These are phyloP conservation scores for Pseudoneurospora amorphoporcata DNA, from an alignment of 495 filamentous ascomycete genomes.

Conservation along the genomic window DNA sequence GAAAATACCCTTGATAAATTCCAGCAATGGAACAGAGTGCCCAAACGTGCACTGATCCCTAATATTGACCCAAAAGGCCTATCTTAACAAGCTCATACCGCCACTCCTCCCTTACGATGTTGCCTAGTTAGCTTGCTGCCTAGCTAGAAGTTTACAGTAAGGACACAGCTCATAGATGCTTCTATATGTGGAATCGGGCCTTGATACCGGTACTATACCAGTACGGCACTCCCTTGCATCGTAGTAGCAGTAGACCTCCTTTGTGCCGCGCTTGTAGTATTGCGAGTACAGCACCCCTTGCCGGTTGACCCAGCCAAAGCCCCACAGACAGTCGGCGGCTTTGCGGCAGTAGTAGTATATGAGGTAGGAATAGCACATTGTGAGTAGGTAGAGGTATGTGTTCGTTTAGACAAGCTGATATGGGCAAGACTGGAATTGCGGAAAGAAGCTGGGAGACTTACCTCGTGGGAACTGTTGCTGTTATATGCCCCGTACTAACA, in stretches of 20 bases:
- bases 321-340: too few relatives aligned
- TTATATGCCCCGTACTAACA: not conserved
- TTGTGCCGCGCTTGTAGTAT: too few relatives aligned
- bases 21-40: not conserved
- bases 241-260: too few relatives aligned
- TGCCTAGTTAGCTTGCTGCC: too few relatives aligned
- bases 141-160: not conserved
- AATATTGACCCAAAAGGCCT: not conserved
- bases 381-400: not conserved
- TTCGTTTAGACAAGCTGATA: not conserved
- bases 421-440: not conserved
- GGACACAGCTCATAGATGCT: not conserved
- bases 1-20: not conserved
- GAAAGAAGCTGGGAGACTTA: not conserved
- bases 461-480: not conserved
- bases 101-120: too few relatives aligned
- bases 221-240: too few relatives aligned
- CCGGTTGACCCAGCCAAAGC: too few relatives aligned
- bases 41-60: not conserved
- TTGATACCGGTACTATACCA: too few relatives aligned
- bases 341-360: too few relatives aligned
- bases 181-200: not conserved
- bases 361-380: too few relatives aligned
- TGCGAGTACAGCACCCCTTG: too few relatives aligned
- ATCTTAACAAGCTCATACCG: not conserved